These are phyloP conservation scores for Colletotrichum tropicicola DNA, from an alignment of 2,329 filamentous ascomycete species.

Conservation along the genomic window DNA sequence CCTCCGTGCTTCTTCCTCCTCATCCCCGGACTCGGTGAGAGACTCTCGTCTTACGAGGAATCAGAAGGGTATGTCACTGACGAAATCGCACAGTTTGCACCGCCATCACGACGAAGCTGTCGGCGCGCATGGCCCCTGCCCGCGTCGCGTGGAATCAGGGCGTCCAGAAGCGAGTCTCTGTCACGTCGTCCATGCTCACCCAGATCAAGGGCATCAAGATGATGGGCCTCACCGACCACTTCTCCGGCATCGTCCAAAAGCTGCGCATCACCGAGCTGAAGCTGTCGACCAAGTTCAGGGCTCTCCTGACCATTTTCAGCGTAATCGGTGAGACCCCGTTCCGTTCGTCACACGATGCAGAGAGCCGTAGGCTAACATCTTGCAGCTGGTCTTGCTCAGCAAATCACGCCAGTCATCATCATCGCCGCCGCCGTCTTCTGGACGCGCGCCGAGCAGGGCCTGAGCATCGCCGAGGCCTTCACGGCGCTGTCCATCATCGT, in stretches of 20 bases:
- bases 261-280: slow-evolving; percentile 48
- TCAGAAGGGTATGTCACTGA: not conserved
- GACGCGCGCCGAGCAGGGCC: slow-evolving; percentile 37
- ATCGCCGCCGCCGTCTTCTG: slow-evolving; percentile 45
- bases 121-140: slow-evolving; percentile 41
- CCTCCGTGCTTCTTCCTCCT: slow-evolving; percentile 38
- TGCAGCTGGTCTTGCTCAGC: slow-evolving; percentile 37
- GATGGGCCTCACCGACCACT: slow-evolving; percentile 47
- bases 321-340: slow-evolving; percentile 36
- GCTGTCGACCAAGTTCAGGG: slow-evolving; percentile 46
- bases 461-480: slow-evolving; percentile 44
- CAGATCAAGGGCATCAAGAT: slow-evolving; percentile 56
- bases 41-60: not conserved
- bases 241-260: slow-evolving; percentile 42
- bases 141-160: slow-evolving; percentile 47
- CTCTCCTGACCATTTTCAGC: slow-evolving; percentile 43
- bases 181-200: slow-evolving; percentile 48
- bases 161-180: slow-evolving; percentile 49
- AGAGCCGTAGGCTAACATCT: not conserved
- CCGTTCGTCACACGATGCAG: too few relatives aligned
- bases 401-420: slow-evolving; percentile 41
- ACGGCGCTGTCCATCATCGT: slow-evolving; percentile 46
- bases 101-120: slow-evolving; percentile 23
- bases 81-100: slow-evolving; percentile 46
- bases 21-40: slow-evolving; percentile 38